Conservation (phyloP, 179 eudicot genomes). For the Heliamphora pulchella region DNA sequence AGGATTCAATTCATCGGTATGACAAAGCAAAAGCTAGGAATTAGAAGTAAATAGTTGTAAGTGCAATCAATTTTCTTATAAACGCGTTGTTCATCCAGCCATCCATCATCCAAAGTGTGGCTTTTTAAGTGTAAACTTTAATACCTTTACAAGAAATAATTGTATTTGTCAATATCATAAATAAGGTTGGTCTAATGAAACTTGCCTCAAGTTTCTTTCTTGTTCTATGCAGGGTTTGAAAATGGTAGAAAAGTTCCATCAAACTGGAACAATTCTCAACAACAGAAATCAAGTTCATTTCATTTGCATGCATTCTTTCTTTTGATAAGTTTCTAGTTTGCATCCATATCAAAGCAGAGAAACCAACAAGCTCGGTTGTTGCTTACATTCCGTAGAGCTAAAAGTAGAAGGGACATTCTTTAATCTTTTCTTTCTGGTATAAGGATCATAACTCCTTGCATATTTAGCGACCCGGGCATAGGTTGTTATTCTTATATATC, state of each 20-base stretch:
- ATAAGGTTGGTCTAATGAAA: neutral
- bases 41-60: slow-evolving; percentile 9
- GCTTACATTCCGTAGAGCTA: neutral
- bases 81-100: neutral
- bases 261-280: too few species aligned
- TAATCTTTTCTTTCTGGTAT: neutral
- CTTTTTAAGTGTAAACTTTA: neutral
- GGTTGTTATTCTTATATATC: slow-evolving; percentile 22
- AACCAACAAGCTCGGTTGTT: neutral
- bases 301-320: neutral
- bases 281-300: too few species aligned
- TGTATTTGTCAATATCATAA: neutral
- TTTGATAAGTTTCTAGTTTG: neutral
- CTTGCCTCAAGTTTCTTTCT: neutral
- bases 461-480: slow-evolving; percentile 12
- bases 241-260: neutral
- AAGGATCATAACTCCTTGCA: neutral
- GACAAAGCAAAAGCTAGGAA: slow-evolving; percentile 2
- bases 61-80: neutral
- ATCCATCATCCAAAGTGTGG: slow-evolving; percentile 10
- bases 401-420: neutral
- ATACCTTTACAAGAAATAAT: neutral
- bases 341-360: neutral
- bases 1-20: neutral
- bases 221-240: neutral